Base-by-base conservation (phyloP, 148 eudicot species). In the Gaultheria prostrata region DNA sequence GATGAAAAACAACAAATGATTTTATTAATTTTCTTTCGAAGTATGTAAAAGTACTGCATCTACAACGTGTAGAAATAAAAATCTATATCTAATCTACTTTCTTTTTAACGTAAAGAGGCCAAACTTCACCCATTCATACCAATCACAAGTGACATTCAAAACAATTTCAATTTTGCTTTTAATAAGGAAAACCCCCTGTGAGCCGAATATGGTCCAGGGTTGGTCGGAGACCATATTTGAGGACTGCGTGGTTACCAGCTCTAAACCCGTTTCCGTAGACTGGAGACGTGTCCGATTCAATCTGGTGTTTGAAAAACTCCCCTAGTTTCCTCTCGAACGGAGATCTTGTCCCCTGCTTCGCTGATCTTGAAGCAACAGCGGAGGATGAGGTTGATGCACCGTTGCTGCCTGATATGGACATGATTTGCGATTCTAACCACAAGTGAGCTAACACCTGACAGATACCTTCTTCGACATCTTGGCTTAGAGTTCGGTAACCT, bases 401-500 rank as follows among this genome's bases (percentile, higher is more conserved):
- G 61, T 85, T 84, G 73, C 71, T 80, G 72, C 87, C 86, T n/a
- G 89, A 85, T 67, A 84, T 78, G 21, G 87, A 87, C 51, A 83
- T 79, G 65, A 86, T 84, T 84, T 92, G 92, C 35, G 94, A 78
- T 84, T 90, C 90, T 84, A 94, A 83, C 98, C 98, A 94, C 92
- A 89, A 90, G 80, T 90, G 87, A 50, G 95, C 95, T 72, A 94
- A 82, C 74, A 94, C 98, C 84, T 94, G 95, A 75, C 98, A 94
- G 80, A 94, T 92, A 26, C 98, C 98, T 89, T 94, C 98, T 92
- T 94, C 98, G 6, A 94, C 92, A 82, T 94, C 95, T 72, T 91
- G 95, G 82, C 91, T 86, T 32, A 92, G 92, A 83, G 88, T 92
- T 69, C 92, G 92, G 71, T 82, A 94, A 83, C 98, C 98, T 94